Conservation (phyloP, 2,329 filamentous ascomycete genomes). For the Cladosporium sphaerospermum region DNA sequence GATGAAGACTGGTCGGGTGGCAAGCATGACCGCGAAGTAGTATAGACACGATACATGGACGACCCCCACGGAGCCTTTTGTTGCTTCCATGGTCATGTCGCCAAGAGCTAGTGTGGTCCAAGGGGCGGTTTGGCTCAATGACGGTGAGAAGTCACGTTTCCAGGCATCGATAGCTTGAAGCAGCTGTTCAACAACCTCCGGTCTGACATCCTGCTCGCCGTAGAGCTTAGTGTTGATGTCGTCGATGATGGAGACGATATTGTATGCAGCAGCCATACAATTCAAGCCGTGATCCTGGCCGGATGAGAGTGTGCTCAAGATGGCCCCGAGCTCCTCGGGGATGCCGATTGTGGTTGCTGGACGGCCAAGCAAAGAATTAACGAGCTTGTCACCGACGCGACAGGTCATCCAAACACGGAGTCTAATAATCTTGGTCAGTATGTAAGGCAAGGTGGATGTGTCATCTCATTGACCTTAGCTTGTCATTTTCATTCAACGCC, state of each 20-base stretch:
- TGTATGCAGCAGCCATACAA: slow-evolving; percentile 5
- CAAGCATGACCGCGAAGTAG: slow-evolving; percentile 53
- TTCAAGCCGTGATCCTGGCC: not conserved
- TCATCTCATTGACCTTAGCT: slow-evolving; percentile 14
- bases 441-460: slow-evolving; percentile 13
- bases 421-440: slow-evolving; percentile 8
- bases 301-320: not conserved
- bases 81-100: not conserved
- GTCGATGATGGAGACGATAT: slow-evolving; percentile 10
- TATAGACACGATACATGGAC: slow-evolving; percentile 53
- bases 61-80: slow-evolving; percentile 16
- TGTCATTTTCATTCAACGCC: slow-evolving; percentile 15
- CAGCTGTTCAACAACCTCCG: slow-evolving; percentile 1
- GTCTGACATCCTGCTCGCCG: not conserved
- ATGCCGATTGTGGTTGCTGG: slow-evolving; percentile 18
- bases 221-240: slow-evolving; percentile 10
- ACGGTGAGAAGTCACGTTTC: slow-evolving; percentile 4
- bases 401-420: slow-evolving; percentile 9
- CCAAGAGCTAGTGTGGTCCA: not conserved
- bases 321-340: slow-evolving; percentile 12
- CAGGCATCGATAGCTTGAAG: slow-evolving; percentile 15
- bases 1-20: slow-evolving; percentile 52
- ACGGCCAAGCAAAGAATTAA: slow-evolving; percentile 17
- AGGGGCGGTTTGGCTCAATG: not conserved
- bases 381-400: slow-evolving; percentile 7